Percentiles rank a stretch among this genome's conserved stretches.
Evolutionary conservation across 192 early-diverging fungal genomes (phyloP).

Genomic region (Oehlia diaphana): DNA sequence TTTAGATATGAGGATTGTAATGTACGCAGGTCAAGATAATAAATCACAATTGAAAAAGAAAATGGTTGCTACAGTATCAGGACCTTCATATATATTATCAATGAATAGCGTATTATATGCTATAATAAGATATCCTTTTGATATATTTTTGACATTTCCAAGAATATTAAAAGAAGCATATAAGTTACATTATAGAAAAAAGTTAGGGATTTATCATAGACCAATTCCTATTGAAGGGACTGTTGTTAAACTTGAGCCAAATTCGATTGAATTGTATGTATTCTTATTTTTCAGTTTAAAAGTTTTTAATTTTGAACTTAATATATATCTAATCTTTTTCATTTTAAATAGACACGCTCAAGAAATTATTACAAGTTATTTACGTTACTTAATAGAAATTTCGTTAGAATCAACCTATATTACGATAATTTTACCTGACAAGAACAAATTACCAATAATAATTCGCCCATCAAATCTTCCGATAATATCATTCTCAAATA

Average conservation of each 20-base stretch:
- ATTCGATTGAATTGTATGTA: conserved; percentile 24
- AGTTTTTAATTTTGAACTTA: not conserved
- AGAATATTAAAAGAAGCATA: conserved; percentile 55
- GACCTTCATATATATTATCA: conserved; percentile 21
- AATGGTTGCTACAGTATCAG: conserved; percentile 32
- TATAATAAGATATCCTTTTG: conserved; percentile 44
- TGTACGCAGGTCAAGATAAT: not conserved
- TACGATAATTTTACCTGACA: conserved; percentile 24
- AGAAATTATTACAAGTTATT: conserved; percentile 21
- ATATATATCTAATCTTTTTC: not conserved
- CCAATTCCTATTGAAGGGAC: conserved; percentile 37
- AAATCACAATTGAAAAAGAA: conserved; percentile 25
- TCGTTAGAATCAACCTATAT: not conserved
- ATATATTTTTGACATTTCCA: conserved; percentile 54
- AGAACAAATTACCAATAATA: conserved; percentile 9
- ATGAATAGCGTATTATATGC: conserved; percentile 26
- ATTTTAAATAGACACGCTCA: conserved; percentile 23
- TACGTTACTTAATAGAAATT: not conserved
- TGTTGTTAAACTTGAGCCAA: conserved; percentile 27
- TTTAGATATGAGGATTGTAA: conserved; percentile 4
- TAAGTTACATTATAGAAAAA: conserved; percentile 44
- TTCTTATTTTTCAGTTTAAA: not conserved
- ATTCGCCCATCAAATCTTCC: not conserved
- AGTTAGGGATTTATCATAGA: conserved; percentile 49
- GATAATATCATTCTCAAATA: not conserved